A percentile compares a stretch with the other conserved stretches of the same genome.
These are phyloP conservation scores for Ichthyophthirius multifiliis DNA, from an alignment of 169 alveolate genomes.

Conservation along the genomic window DNA sequence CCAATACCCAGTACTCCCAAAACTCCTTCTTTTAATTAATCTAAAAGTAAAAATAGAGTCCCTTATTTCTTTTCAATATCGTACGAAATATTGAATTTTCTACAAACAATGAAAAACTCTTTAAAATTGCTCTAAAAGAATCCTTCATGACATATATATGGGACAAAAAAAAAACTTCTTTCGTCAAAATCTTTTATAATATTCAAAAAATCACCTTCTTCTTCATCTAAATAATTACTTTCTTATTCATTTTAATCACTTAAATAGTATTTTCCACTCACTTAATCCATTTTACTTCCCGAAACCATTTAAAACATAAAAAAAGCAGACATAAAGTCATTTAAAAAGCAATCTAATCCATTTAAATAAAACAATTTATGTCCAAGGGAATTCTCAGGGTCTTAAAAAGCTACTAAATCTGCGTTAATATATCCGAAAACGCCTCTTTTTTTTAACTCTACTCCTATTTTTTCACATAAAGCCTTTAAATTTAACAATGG, in stretches of 20 bases:
- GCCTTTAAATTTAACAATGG: conserved; percentile 68
- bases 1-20: no score
- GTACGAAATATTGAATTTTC: conserved; percentile 63
- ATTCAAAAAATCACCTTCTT: neutral
- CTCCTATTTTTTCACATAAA: conserved; percentile 65
- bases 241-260: no score
- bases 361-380: conserved; percentile 72
- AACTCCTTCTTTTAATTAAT: conserved; percentile 58
- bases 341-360: conserved; percentile 56
- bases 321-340: conserved; percentile 56
- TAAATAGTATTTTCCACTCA: neutral
- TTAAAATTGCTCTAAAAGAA: conserved; percentile 52
- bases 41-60: conserved; percentile 54
- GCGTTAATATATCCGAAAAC: conserved; percentile 82
- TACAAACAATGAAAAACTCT: conserved; percentile 69
- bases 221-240: no score
- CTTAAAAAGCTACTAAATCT: conserved; percentile 77
- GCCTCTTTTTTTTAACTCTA: conserved; percentile 73
- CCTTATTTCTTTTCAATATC: conserved; percentile 69
- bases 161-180: conserved; percentile 53
- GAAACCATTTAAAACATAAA: conserved; percentile 58
- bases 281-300: no score
- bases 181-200: conserved; percentile 30
- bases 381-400: conserved; percentile 39
- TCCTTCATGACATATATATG: conserved; percentile 64